These are phyloP conservation scores for Ophiocordyceps robertsii DNA, from an alignment of 2,329 filamentous ascomycete genomes.

Conservation along the genomic window DNA sequence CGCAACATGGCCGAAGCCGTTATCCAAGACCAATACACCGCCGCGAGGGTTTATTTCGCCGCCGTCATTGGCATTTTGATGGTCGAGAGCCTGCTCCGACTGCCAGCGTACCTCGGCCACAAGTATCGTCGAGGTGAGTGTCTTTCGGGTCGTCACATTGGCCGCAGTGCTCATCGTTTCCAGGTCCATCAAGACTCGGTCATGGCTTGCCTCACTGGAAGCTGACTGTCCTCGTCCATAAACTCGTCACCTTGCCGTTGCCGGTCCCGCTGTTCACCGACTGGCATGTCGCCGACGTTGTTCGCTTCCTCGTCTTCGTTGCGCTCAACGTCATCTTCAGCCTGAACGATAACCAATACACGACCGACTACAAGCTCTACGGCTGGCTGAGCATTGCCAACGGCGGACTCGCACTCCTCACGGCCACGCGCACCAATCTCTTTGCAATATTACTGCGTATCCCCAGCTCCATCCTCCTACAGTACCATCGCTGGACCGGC, in stretches of 20 bases:
- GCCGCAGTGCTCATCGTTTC: background rate
- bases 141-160: no score
- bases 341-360: constrained; percentile 8
- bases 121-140: background rate
- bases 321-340: constrained; percentile 11
- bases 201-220: background rate
- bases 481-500: constrained; percentile 11
- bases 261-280: background rate
- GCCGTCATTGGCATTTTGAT: constrained; percentile 9
- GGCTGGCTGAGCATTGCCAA: constrained; percentile 14
- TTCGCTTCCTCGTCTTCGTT: constrained; percentile 8
- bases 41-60: constrained; percentile 7
- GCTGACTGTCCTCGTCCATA: background rate
- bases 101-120: background rate
- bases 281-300: constrained; percentile 4
- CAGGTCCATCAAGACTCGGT: background rate
- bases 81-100: constrained; percentile 5
- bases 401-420: constrained; percentile 10
- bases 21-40: constrained; percentile 8
- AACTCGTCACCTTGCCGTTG: background rate
- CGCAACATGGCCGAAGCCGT: constrained; percentile 4
- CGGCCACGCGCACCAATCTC: constrained; percentile 10
- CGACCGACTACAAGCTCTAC: constrained; percentile 13
- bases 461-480: constrained; percentile 6
- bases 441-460: constrained; percentile 9